Percentiles rank a stretch among this genome's conserved stretches.
Conservation (phyloP, 305 asterid genomes). For the Solanum hybrid region DNA sequence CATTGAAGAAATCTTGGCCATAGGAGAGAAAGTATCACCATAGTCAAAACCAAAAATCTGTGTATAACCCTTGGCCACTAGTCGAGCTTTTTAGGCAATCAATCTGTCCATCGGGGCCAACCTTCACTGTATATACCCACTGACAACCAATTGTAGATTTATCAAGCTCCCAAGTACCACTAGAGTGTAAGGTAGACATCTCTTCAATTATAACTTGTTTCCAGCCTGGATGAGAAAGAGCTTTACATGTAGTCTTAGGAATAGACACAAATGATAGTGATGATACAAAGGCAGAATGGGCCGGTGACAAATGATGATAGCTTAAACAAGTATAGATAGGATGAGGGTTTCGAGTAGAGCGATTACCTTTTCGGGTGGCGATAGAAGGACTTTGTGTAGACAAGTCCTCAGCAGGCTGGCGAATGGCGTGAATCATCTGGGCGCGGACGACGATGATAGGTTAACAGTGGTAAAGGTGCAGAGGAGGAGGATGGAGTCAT, state of each 20-base stretch:
- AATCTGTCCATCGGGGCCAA: neutral
- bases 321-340: neutral
- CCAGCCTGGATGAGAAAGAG: neutral
- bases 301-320: neutral
- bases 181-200: neutral
- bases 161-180: neutral
- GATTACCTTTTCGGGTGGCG: neutral
- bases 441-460: neutral
- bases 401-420: neutral
- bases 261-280: neutral
- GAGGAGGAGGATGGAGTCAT: neutral
- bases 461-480: neutral
- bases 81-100: neutral
- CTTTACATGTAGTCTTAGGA: neutral
- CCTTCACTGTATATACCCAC: neutral
- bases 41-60: neutral
- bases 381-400: neutral
- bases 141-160: neutral
- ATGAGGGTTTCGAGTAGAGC: neutral
- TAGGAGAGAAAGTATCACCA: neutral
- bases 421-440: neutral
- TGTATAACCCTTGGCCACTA: neutral
- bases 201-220: neutral
- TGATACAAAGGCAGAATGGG: neutral
- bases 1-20: neutral